Base-by-base conservation (phyloP, 78 protist genomes). In the Chrysochromulina tobinii region DNA sequence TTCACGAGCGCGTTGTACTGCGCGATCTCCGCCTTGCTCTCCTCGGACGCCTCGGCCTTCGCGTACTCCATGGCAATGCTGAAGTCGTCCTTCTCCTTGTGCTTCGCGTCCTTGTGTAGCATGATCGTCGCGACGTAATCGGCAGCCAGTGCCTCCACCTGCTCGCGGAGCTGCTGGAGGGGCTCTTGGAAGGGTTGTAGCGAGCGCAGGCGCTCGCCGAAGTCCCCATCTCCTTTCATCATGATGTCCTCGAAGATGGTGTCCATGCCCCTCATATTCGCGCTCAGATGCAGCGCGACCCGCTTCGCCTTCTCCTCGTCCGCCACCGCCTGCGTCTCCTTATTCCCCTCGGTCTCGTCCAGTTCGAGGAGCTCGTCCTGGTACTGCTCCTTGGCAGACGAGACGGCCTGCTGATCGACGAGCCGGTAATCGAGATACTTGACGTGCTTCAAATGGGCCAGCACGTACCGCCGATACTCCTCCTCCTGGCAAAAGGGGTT, bases 351-450 rank as follows among this genome's bases (percentile, higher is more conserved):
- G 7, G 12, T 1, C 79, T 66, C 92, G 9, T 89, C 58, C n/a
- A 88, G 17, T 27, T 27, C 91, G 18, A 51, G 72, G 58, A 88
- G 77, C 55, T 88, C 91, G 25, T 88, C 81, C 48, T 89, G 92
- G 27, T 89, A 69, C 87, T 75, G 92, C 69, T 69, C 92, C 53
- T 48, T 11, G 38, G 92, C 92, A 14, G 81, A 12, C 15, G 1
- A 1, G 12, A 38, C 67, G 48, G 61, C 50, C 92, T 59, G 83
- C 87, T 50, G 81, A 9, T 53, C 84, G 61, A n/a, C 84, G 61
- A 25, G 88, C 59, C 88, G 25, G 48, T 81, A 90, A 59, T 90
- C 81, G 77, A 81, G 89, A 66, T 83, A 90, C 21, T 27, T 83
- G 25, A 90, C 55, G 89, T 67, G 23, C 12, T 23, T 1, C 12